Percentiles rank a stretch among this genome's conserved stretches.
Conservation (phyloP, 2,329 filamentous ascomycete species). For the Grosmannia clavigera region DNA sequence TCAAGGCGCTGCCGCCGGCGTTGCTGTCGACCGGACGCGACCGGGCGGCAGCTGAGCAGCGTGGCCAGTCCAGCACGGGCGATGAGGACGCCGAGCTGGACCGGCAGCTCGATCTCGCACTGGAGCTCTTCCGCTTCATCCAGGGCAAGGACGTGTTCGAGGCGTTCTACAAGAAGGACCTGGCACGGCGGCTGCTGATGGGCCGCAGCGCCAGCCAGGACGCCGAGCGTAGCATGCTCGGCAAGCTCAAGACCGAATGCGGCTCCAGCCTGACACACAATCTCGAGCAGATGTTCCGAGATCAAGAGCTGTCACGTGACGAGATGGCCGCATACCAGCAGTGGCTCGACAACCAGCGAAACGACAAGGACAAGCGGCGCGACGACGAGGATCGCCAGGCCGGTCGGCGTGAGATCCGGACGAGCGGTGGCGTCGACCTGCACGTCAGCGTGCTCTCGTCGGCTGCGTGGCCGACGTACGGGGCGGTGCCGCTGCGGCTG, state of each 20-base stretch:
- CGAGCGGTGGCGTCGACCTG: constrained; percentile 44
- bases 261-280: constrained; percentile 93
- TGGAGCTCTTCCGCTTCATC: constrained; percentile 94
- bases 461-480: constrained; percentile 86
- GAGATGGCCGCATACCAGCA: constrained; percentile 83
- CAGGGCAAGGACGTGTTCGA: constrained; percentile 97
- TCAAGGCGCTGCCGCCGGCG: constrained; percentile 66
- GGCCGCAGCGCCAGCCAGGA: constrained; percentile 86
- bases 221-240: constrained; percentile 89
- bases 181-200: constrained; percentile 83
- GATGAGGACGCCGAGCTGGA: constrained; percentile 92
- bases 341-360: constrained; percentile 26
- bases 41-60: constrained; percentile 42
- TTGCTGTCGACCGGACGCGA: constrained; percentile 52
- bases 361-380: constrained; percentile 29
- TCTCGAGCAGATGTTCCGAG: constrained; percentile 98
- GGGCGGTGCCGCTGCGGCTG: constrained; percentile 50
- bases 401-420: neutral
- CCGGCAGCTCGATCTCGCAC: constrained; percentile 77
- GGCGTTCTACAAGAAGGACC: constrained; percentile 97
- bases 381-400: neutral
- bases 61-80: constrained; percentile 53
- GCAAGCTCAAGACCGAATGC: constrained; percentile 84
- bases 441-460: constrained; percentile 84
- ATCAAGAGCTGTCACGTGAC: constrained; percentile 84